Evolutionary conservation across 2,329 filamentous ascomycete genomes (phyloP).

Genomic region (Huntiella moniliformis): DNA sequence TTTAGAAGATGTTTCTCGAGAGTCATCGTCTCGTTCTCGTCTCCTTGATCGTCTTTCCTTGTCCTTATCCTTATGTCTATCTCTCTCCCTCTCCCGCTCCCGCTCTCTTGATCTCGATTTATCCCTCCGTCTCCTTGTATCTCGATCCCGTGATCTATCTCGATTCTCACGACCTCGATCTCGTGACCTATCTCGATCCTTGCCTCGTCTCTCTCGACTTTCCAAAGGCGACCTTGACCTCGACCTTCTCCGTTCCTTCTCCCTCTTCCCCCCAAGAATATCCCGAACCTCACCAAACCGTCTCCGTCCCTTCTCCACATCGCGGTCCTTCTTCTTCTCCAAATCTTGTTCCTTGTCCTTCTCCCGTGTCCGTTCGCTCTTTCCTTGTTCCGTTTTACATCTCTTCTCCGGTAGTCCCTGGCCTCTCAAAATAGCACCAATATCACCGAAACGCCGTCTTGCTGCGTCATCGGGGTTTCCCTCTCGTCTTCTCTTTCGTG

Average conservation of each 20-base stretch:
- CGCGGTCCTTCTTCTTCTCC: conserved; percentile 10
- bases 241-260: background rate
- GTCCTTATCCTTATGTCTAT: background rate
- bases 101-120: background rate
- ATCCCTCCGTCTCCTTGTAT: background rate
- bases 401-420: conserved; percentile 6
- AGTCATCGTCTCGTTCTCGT: background rate
- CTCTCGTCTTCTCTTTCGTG: conserved; percentile 15
- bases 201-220: background rate
- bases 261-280: conserved; percentile 1
- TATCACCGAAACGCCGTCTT: conserved; percentile 39
- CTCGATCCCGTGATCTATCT: background rate
- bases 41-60: background rate
- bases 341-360: background rate
- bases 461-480: conserved; percentile 15
- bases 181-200: background rate
- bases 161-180: background rate
- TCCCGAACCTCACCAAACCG: too few relatives aligned
- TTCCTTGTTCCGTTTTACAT: background rate
- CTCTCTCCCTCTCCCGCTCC: background rate
- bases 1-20: background rate
- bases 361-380: background rate
- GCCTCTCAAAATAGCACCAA: conserved; percentile 34
- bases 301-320: background rate
- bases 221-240: background rate